Evolutionary conservation across 331 rosid genomes (phyloP).

Genomic region (Cucumis variabilis): DNA sequence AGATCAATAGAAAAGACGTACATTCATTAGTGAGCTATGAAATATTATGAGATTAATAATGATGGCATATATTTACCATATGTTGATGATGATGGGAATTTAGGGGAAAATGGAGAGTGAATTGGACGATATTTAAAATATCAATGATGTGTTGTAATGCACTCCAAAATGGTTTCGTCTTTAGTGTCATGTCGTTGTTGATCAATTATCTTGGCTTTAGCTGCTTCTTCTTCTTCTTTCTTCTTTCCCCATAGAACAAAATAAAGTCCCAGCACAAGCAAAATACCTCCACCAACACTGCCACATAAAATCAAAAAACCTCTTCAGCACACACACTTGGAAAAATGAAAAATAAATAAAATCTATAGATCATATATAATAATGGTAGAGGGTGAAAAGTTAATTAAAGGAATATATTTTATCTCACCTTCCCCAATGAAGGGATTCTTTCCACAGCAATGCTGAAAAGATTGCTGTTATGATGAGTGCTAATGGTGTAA

Average conservation of each 20-base stretch:
- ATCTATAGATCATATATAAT: too few relatives aligned
- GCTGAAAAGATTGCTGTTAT: conserved; percentile 82
- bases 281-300: conserved; percentile 63
- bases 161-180: conserved; percentile 52
- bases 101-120: background rate
- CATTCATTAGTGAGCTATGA: background rate
- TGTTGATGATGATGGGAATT: background rate
- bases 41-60: background rate
- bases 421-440: conserved; percentile 81
- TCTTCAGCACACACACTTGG: background rate
- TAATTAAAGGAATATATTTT: background rate
- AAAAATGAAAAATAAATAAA: too few relatives aligned
- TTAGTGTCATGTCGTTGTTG: conserved; percentile 37
- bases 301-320: background rate
- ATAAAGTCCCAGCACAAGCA: conserved; percentile 68
- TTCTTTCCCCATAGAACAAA: conserved; percentile 75
- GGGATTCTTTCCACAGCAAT: conserved; percentile 76
- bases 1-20: background rate
- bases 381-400: background rate
- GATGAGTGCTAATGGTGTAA: conserved; percentile 83
- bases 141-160: conserved; percentile 48
- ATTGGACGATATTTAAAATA: background rate
- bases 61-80: too few relatives aligned
- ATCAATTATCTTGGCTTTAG: conserved; percentile 31
- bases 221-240: conserved; percentile 49